A percentile compares a stretch with the other conserved stretches of the same genome.
These are phyloP conservation scores for Dryadomyces quercivorus DNA, from an alignment of 2,329 filamentous ascomycete genomes.

Conservation along the genomic window DNA sequence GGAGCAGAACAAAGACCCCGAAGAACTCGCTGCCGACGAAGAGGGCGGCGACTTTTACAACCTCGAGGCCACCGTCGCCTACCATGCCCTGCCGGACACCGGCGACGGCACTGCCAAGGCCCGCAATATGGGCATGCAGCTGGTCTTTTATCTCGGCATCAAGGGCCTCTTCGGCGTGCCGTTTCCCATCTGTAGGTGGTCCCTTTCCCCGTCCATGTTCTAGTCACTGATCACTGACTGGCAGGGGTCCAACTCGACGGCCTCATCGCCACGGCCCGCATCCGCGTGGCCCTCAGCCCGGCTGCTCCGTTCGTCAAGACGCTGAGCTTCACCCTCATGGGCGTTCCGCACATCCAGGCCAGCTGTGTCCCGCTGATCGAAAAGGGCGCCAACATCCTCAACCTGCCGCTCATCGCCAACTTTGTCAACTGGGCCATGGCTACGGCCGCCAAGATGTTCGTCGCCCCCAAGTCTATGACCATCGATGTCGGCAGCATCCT, in stretches of 20 bases:
- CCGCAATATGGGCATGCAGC: slow-evolving; percentile 92
- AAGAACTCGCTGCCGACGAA: slow-evolving; percentile 79
- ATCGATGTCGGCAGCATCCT: slow-evolving; percentile 85
- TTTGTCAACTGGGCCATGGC: slow-evolving; percentile 95
- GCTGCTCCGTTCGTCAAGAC: slow-evolving; percentile 88
- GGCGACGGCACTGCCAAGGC: slow-evolving; percentile 66
- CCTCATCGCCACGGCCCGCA: slow-evolving; percentile 74
- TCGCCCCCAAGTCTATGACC: slow-evolving; percentile 88
- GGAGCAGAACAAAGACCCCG: slow-evolving; percentile 67
- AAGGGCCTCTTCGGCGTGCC: slow-evolving; percentile 83
- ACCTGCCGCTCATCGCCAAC: slow-evolving; percentile 84
- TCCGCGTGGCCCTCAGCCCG: slow-evolving; percentile 75
- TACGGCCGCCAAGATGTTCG: slow-evolving; percentile 78
- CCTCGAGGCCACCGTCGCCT: slow-evolving; percentile 79
- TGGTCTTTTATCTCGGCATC: slow-evolving; percentile 87
- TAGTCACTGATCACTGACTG: neutral
- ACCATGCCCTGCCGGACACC: slow-evolving; percentile 70
- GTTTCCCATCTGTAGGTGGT: slow-evolving; percentile 58
- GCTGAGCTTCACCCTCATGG: slow-evolving; percentile 88
- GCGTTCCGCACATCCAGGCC: slow-evolving; percentile 76
- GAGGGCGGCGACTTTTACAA: slow-evolving; percentile 91
- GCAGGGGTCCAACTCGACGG: slow-evolving; percentile 68
- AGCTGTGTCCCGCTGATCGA: slow-evolving; percentile 90
- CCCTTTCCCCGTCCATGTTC: too few species aligned
- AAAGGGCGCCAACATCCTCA: slow-evolving; percentile 79